Base-by-base conservation (phyloP, 1,284 basidiomycete species). In the Tylopilus sp. region DNA sequence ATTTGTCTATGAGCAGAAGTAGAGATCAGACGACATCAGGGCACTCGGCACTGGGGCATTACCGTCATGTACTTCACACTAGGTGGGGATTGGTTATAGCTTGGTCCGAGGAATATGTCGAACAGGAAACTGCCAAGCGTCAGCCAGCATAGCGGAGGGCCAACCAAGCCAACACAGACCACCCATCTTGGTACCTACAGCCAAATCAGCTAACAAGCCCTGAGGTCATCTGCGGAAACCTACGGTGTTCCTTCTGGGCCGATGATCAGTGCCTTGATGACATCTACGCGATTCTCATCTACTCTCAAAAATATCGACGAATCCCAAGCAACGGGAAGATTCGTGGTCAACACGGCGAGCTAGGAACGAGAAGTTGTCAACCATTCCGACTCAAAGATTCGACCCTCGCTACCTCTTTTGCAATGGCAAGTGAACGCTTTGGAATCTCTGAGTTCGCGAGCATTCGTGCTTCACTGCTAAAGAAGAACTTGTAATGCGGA, bases 211-310 rank as follows among this genome's bases (percentile, higher is more conserved):
- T 15, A 34, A 39, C n/a, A 45, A 26, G 6, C 31, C 21, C 49
- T 34, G 5, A 46, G 28, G 40, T 25, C 45, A 45, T 37, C 19
- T 40, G 49, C 51, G 7, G 48, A 33, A 69, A 81, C 87, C 66
- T 75, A 95, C 78, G 92, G 92, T 39, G 92, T 95, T 49, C 88
- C 91, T 71, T 92, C 88, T 19, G 92, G 92, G 2, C 91, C 92
- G 26, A 89, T 90, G 55, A 95, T 94, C 50, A 89, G 71, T 2
- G 89, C 90, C 64, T 95, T 96, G 69, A 95, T 90, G 37, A 93
- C 78, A 64, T 95, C 92, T 5, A 94, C 91, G 29, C 92, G 81
- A 15, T 80, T 83, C 69, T 94, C 89, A 60, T 92, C 89, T 9
- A 92, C 89, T 45, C 86, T 79, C 46, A 95, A 68, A 71, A 94